Conservation (phyloP, 495 filamentous ascomycete genomes). For the Pseudoneurospora amorphoporcata region DNA sequence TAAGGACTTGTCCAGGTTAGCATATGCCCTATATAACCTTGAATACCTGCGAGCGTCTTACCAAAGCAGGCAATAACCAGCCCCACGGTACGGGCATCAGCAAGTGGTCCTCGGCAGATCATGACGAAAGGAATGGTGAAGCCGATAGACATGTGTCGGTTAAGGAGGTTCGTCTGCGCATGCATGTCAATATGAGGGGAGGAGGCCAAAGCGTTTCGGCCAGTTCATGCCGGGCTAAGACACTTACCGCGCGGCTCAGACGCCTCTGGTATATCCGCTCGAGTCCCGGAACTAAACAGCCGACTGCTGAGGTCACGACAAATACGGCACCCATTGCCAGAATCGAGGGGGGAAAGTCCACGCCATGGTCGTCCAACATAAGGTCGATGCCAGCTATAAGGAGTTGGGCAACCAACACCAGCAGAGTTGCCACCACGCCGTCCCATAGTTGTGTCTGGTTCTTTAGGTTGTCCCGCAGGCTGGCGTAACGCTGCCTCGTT, state of each 20-base stretch:
- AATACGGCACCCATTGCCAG: slow-evolving; percentile 23
- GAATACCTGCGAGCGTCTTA: slow-evolving; percentile 12
- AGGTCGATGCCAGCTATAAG: slow-evolving; percentile 17
- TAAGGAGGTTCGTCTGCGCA: slow-evolving; percentile 22
- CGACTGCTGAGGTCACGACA: slow-evolving; percentile 1
- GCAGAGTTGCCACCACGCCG: slow-evolving; percentile 10
- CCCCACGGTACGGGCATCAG: slow-evolving; percentile 20
- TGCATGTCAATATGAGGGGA: not conserved
- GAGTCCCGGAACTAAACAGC: slow-evolving; percentile 4
- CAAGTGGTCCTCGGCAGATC: slow-evolving; percentile 29
- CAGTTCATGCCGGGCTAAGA: not conserved
- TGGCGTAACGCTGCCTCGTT: not conserved
- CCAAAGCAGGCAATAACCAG: slow-evolving; percentile 29
- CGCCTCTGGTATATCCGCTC: slow-evolving; percentile 24
- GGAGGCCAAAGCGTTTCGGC: not conserved
- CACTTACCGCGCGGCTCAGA: slow-evolving; percentile 26
- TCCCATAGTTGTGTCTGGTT: slow-evolving; percentile 1
- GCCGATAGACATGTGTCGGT: slow-evolving; percentile 39
- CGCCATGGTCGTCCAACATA: slow-evolving; percentile 5
- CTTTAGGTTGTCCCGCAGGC: not conserved
- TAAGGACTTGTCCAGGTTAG: slow-evolving; percentile 17
- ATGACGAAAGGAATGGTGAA: slow-evolving; percentile 37
- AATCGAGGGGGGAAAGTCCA: slow-evolving; percentile 23
- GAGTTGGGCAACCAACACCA: slow-evolving; percentile 15
- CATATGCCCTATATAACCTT: not conserved